Conservation (phyloP, 1,284 basidiomycete genomes). For the Somion occarium region DNA sequence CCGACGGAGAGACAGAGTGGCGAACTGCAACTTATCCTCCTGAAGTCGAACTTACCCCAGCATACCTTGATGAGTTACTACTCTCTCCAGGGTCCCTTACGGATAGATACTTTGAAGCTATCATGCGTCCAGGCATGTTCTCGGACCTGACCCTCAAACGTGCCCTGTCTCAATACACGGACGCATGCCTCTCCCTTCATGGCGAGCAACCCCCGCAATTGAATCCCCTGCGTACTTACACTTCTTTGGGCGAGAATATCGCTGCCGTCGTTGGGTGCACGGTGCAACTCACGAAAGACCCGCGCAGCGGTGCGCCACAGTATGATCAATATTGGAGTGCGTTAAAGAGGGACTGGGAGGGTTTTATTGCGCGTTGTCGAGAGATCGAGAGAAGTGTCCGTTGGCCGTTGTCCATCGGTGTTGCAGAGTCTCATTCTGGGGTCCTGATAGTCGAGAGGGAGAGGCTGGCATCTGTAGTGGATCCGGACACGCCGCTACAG, state of each 20-base stretch:
- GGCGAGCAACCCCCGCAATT: conserved; percentile 43
- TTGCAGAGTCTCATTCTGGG: conserved; percentile 41
- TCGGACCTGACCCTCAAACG: conserved; percentile 75
- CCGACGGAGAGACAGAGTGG: conserved; percentile 40
- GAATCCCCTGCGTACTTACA: conserved; percentile 42
- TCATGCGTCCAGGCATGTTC: conserved; percentile 85
- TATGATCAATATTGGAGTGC: conserved; percentile 79
- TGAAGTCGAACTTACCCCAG: conserved; percentile 77
- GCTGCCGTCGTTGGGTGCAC: conserved; percentile 84
- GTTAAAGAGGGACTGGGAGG: conserved; percentile 89
- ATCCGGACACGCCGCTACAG: conserved; percentile 63
- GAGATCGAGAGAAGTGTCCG: conserved; percentile 83
- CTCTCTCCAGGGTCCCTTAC: conserved; percentile 67
- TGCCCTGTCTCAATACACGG: conserved; percentile 79
- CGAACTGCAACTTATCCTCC: conserved; percentile 48
- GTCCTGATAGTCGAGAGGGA: conserved; percentile 75
- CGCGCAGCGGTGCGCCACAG: conserved; percentile 74
- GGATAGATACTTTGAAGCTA: conserved; percentile 74
- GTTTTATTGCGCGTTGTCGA: conserved; percentile 83
- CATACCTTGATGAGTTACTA: conserved; percentile 81
- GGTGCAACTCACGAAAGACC: conserved; percentile 67
- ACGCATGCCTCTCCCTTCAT: conserved; percentile 63
- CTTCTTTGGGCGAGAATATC: conserved; percentile 72
- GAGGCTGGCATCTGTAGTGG: conserved; percentile 59
- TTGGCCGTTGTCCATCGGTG: conserved; percentile 72